Base-by-base conservation (phyloP, 305 asterid species). In the Coffea humblotiana region DNA sequence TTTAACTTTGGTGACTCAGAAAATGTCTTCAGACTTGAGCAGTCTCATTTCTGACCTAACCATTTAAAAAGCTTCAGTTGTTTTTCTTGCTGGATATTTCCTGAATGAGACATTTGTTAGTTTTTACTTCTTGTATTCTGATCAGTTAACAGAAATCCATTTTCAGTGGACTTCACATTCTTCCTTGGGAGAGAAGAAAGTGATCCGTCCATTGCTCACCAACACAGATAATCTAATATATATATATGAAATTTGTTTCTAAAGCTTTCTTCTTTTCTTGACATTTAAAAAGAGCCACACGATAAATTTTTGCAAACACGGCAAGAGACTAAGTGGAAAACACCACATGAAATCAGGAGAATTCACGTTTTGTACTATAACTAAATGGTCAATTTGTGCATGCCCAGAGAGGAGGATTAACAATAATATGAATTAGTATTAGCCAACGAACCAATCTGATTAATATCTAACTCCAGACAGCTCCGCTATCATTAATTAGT, bases 361-460 rank as follows among this genome's bases (percentile, higher is more conserved):
- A 71, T 47, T 71, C 75, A n/a, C 40, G 1, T 71, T 15, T 45
- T 25, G 21, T 71, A 47, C 11, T n/a, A 3, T 0, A 45, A 71
- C 3, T 23, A 45, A 23, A 23, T 47, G n/a, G 29, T 6, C 35
- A 45, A 23, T n/a, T 23, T 3, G 32, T 71, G 37, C 25, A 71
- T 19, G 25, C 18, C 56, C 21, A 23, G 16, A 45, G n/a, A n/a
- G n/a, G 16, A 45, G 21, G 29, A 6, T 19, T 69, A 2, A 4
- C 0, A 3, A 45, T 0, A 9, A 45, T 37, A 37, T 27, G 5
- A 45, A 45, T 10, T 45, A 72, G 75, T n/a, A n/a, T n/a, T n/a
- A n/a, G n/a, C n/a, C 13, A 47, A n/a, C 56, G 58, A 71, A 45
- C 75, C 47, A 77, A 66, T 49, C 60, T 66, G 16, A 48, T 66